Evolutionary conservation across 2,329 filamentous ascomycete genomes (phyloP), one percentile per base, ranked within the genome.

Genomic region (Magnaporthiopsis rhizophila): DNA sequence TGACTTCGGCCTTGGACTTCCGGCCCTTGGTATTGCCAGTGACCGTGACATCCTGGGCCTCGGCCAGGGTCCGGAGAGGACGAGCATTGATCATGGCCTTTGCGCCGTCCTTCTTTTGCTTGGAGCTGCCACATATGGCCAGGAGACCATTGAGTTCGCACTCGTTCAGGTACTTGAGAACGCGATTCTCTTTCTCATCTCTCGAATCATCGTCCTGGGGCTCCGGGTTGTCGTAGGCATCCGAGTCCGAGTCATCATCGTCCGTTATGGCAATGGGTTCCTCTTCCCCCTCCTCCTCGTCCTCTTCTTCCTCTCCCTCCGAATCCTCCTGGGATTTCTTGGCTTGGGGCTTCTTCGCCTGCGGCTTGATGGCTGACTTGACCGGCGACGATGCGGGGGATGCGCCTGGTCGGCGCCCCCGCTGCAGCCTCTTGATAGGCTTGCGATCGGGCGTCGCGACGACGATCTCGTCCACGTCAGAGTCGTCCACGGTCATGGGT

Each of bases 161-260:
- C 0, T 82, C 86, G 72, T 98, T 98, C 75, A 99, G 87, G 71
- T 92, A 96, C 9, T 87, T 83, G 34, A 98, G 79, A 8, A 97
- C 84, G 12, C 74, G 72, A 61, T 56, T 74, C 9, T 76, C 76
- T 59, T 77, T 71, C 63, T 76, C 77, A 11, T 73, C 72, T 58
- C 81, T 79, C 56, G 78, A 77, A 53, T 76, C 76, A 62, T 78
- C 78, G 36, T 79, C 74, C 21, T 71, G 66, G 24, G 71, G 68
- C 24, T 70, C 68, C 12, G 69, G 59, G 12, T 56, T 62, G 18
- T 57, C 24, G 21, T 65, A 50, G 9, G 57, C 63, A 26, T 66
- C 64, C 2, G 67, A 66, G n/a, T 66, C 66, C 30, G 67, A 67
- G 53, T 77, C 76, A 36, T 75, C 75, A 58, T 77, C 77, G 59